Percentiles rank a stretch among this genome's conserved stretches.
phyloP scores from a whole-genome alignment of 768 basidiomycete genomes.

The Suillus subaureus region DNA sequence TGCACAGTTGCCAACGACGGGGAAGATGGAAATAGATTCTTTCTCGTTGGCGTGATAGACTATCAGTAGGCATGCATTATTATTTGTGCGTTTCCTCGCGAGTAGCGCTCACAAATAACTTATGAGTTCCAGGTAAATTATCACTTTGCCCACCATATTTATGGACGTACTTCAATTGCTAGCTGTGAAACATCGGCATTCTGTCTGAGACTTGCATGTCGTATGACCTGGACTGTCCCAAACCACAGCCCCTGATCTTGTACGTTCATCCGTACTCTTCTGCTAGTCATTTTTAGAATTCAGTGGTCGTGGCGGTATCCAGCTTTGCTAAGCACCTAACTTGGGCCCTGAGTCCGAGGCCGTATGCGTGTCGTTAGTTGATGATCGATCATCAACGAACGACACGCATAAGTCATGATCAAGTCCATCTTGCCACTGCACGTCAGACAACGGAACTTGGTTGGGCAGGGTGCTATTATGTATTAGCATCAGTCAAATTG shows the following conservation, averaged over 20 bases:
- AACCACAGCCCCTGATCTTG: not conserved
- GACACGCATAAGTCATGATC: no score
- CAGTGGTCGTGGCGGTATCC: not conserved
- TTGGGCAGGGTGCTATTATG: no score
- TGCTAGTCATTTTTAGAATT: not conserved
- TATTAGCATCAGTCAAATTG: no score
- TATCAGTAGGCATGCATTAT: not conserved
- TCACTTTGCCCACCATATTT: not conserved
- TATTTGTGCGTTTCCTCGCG: not conserved
- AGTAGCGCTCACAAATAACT: not conserved
- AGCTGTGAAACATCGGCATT: not conserved
- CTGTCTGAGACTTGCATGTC: not conserved
- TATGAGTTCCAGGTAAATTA: not conserved
- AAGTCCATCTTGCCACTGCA: not conserved
- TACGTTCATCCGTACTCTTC: not conserved
- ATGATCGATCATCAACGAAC: not conserved
- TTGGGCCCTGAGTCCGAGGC: constrained; percentile 40
- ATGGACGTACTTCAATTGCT: not conserved
- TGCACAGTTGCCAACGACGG: not conserved
- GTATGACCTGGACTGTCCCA: not conserved
- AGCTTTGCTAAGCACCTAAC: constrained; percentile 38
- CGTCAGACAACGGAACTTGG: no score
- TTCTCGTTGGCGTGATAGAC: not conserved
- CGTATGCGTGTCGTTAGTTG: constrained; percentile 30
- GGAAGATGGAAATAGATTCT: not conserved